A percentile compares a stretch with the other conserved stretches of the same genome.
Evolutionary conservation across 2,329 filamentous ascomycete species (phyloP).

Genomic region (Scedosporium aurantiacum): DNA sequence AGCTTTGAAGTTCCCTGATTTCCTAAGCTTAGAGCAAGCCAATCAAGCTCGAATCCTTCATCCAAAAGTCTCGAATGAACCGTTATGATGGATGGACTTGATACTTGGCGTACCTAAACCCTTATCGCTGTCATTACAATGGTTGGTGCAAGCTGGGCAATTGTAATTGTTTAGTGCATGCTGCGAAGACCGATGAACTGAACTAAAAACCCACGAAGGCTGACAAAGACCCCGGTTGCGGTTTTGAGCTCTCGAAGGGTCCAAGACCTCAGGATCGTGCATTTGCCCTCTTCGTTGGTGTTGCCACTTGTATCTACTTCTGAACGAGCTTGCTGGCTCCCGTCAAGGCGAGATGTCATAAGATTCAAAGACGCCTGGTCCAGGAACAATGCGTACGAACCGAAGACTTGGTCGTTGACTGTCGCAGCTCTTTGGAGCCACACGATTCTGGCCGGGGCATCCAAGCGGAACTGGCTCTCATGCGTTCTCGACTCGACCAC

Average conservation of each 20-base stretch:
- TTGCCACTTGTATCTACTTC: too few species aligned
- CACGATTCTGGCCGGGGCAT: conserved; percentile 10
- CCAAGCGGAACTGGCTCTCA: conserved; percentile 12
- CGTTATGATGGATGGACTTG: too few species aligned
- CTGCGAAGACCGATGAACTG: conserved; percentile 19
- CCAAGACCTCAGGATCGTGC: not conserved
- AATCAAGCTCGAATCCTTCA: not conserved
- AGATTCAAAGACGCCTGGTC: not conserved
- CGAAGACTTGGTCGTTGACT: conserved; percentile 19
- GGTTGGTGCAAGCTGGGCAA: conserved; percentile 16
- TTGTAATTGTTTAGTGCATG: conserved; percentile 16
- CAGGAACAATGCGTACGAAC: conserved; percentile 14
- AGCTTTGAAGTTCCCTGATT: not conserved
- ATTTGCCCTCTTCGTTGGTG: not conserved
- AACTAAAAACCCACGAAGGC: conserved; percentile 15
- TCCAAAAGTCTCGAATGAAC: not conserved
- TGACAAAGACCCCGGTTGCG: conserved; percentile 9
- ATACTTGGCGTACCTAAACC: not conserved
- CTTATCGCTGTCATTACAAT: conserved; percentile 1
- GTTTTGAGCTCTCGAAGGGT: not conserved
- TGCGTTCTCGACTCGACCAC: conserved; percentile 20
- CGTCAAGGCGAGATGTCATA: not conserved
- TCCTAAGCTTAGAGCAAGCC: not conserved
- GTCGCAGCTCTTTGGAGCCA: conserved; percentile 19
- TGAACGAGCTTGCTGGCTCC: too few species aligned